Evolutionary conservation across 768 basidiomycete species (phyloP), one percentile per base, ranked within the genome.

Genomic region (Russula griseocarnosa): DNA sequence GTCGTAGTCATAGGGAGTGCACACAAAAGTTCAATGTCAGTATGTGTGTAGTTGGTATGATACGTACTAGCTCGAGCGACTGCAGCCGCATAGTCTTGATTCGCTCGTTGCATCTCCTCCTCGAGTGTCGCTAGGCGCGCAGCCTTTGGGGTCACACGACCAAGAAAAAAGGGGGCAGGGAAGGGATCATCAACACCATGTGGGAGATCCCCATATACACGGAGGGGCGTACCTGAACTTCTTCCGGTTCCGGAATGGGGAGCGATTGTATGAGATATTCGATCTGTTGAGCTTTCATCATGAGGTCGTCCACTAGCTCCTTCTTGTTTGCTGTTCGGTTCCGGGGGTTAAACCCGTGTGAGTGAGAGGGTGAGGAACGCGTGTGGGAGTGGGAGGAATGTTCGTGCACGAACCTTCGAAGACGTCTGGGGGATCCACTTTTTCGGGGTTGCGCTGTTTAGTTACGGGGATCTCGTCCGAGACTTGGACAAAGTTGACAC

Each of bases 231-330:
- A 85, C 91, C 80, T 92, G 90, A 24, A 80, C 80, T 71, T 89
- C 87, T 70, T 91, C 90, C 2, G 85, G 80, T 71, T 93, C 92
- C 3, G 88, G 87, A 44, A 83, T 84, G 0, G 92, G 92, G 16
- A 96, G 74, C 0, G 86, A 86, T 55, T 88, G 83, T 56, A 96
- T 90, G 54, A 95, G 81, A 70, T 84, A 87, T 69, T 95, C 89
- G 47, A 96, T 83, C 73, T 94, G 91, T 70, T 95, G 95, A 16
- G 92, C 91, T 70, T 95, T 94, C 44, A 85, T 80, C 46, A 94
- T 81, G 46, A 96, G 78, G 70, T 95, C 93, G 18, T 81, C 77
- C 5, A 93, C 90, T 24, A 95, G 84, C 73, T 95, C 92, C 67
- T 83, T 87, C 73, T 88, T 84, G 76, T 91, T 94, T 13, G 85